These are phyloP conservation scores for Candida yuanshanica DNA, from an alignment of 805 yeast genomes.

Conservation along the genomic window DNA sequence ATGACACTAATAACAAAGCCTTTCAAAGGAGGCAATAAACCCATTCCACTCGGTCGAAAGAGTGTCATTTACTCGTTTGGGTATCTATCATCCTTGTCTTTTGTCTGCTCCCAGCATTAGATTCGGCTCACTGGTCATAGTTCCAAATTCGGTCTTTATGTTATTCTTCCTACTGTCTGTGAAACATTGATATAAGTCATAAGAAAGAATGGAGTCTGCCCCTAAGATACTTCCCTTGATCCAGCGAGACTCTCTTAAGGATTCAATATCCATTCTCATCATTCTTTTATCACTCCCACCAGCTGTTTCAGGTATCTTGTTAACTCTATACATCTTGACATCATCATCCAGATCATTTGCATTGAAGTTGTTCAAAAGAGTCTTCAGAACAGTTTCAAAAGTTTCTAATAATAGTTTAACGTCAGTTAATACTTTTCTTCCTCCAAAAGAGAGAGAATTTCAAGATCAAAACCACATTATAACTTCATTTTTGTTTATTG, in stretches of 20 bases:
- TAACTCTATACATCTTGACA: conserved; percentile 12
- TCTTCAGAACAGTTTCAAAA: conserved; percentile 3
- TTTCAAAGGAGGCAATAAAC: no score
- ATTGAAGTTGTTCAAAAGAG: conserved; percentile 10
- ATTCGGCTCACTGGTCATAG: no score
- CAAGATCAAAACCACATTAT: conserved; percentile 3
- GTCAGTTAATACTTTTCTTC: not conserved
- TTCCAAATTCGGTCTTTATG: no score
- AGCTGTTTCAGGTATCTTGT: conserved; percentile 12
- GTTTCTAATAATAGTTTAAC: not conserved
- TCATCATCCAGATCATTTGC: conserved; percentile 15
- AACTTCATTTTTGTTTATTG: conserved; percentile 13
- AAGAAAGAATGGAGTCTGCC: not conserved
- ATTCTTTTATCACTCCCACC: conserved; percentile 22
- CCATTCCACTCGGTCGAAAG: no score
- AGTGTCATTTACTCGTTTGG: no score
- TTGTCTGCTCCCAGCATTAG: no score
- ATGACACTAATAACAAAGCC: no score
- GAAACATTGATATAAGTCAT: not conserved
- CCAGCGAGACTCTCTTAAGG: conserved; percentile 18
- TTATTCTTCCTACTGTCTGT: no score
- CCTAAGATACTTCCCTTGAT: conserved; percentile 9
- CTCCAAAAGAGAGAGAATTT: conserved; percentile 1
- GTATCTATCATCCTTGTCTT: no score
- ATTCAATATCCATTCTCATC: conserved; percentile 20